Conservation (phyloP, 805 yeast species). For the Lachancea lanzarotensis region DNA sequence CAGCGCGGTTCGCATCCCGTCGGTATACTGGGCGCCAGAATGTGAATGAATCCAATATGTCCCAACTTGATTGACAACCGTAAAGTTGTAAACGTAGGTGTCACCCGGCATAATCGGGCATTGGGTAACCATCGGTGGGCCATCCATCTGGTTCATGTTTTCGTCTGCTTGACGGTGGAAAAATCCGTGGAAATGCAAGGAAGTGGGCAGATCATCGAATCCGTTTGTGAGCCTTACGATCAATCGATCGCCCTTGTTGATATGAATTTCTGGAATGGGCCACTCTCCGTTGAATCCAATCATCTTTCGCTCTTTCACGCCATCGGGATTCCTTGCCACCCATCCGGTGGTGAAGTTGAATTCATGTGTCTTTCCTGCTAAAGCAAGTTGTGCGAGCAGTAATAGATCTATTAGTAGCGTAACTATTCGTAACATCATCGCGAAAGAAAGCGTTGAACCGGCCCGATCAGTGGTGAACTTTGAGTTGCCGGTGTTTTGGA, state of each 20-base stretch:
- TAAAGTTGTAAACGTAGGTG: constrained; percentile 62
- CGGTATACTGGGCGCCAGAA: constrained; percentile 69
- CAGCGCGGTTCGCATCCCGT: constrained; percentile 66
- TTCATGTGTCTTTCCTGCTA: constrained; percentile 39
- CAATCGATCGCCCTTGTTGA: constrained; percentile 57
- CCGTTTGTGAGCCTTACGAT: constrained; percentile 58
- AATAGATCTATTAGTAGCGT: not conserved
- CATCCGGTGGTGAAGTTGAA: constrained; percentile 54
- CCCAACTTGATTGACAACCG: constrained; percentile 61
- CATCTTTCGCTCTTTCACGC: constrained; percentile 45
- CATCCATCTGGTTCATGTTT: constrained; percentile 53
- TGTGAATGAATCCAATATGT: constrained; percentile 86
- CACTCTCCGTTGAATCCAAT: constrained; percentile 64
- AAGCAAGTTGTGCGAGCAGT: constrained; percentile 1
- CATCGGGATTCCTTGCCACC: constrained; percentile 64
- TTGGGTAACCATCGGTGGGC: constrained; percentile 73
- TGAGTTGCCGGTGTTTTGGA: too few species aligned
- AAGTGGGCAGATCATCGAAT: constrained; percentile 43
- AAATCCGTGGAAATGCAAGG: constrained; percentile 76
- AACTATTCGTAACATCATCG: not conserved
- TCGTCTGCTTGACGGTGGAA: constrained; percentile 53
- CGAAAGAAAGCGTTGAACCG: not conserved
- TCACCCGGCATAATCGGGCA: constrained; percentile 71
- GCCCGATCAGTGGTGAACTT: too few species aligned
- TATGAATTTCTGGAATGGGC: constrained; percentile 69